These are phyloP conservation scores for Nelumbo lutea DNA, from an alignment of 164 flowering plant genomes.

Conservation along the genomic window DNA sequence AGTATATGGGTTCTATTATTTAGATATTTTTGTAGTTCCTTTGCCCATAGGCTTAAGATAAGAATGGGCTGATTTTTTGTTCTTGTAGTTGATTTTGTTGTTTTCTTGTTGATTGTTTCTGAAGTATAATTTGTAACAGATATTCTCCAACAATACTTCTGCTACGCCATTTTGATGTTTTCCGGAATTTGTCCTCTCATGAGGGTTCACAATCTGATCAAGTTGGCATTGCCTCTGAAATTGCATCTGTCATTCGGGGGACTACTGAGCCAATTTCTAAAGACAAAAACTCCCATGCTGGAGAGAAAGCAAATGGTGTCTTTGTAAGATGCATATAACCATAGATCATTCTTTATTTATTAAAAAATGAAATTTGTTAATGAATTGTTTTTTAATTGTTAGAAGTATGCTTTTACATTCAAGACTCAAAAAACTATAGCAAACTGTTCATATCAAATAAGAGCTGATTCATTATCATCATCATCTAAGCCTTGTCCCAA, in stretches of 20 bases:
- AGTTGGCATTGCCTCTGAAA: constrained; percentile 61
- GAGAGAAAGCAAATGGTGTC: constrained; percentile 27
- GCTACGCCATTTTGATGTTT: constrained; percentile 83
- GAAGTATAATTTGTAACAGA: constrained; percentile 33
- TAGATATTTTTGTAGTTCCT: no score
- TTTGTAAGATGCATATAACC: constrained; percentile 34
- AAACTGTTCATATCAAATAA: no score
- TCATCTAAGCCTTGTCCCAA: no score
- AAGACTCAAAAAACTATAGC: no score
- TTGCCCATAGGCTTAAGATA: no score
- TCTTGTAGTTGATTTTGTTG: background rate
- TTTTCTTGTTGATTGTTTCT: background rate
- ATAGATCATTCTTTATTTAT: background rate
- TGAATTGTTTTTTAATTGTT: background rate
- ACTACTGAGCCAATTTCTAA: constrained; percentile 52
- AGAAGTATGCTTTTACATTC: background rate
- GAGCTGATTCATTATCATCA: no score
- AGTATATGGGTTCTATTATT: no score
- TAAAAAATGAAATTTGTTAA: background rate
- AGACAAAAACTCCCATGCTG: constrained; percentile 28
- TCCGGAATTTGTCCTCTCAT: constrained; percentile 44
- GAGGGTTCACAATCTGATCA: constrained; percentile 68
- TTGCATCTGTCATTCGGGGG: constrained; percentile 71
- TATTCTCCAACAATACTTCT: constrained; percentile 82
- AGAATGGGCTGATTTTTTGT: no score